Base-by-base conservation (phyloP, 2,329 filamentous ascomycete species). In the Claviceps quebecensis region DNA sequence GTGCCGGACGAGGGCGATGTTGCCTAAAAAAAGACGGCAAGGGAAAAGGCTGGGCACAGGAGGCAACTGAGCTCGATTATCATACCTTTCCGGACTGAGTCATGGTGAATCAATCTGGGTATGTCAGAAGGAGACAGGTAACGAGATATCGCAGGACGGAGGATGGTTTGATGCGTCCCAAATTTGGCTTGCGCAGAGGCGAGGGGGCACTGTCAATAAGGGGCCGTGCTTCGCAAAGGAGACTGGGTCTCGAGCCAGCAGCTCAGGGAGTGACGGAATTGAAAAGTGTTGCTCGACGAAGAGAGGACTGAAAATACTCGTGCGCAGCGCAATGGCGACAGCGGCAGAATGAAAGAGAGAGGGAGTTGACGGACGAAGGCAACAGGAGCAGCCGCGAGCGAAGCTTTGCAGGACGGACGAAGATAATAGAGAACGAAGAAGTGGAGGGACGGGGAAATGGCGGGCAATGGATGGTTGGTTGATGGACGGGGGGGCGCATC, bases 61-160 rank as follows among this genome's bases (percentile, higher is more conserved):
- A 43, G 37, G 39, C 34, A 39, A 39, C 11, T 14, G 16, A n/a
- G 34, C 36, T 46, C 4, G 17, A 38, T 45, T 34, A 48, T 39
- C 57, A 49, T 62, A 66, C 65, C 64, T 67, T 66, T 55, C 63
- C 66, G 55, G 64, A 63, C 52, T 65, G 53, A 54, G 65, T 65
- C 65, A 67, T 66, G 62, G 59, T 62, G 51, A 47, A 43, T 51
- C 39, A 38, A 43, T 26, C n/a, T 36, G 43, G 14, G 38, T 29
- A 47, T 38, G 9, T 26, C 48, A 11, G 17, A 37, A 39, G 23
- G 13, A 45, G 39, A 38, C 37, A 36, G 46, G 44, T 52, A 34
- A 48, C 48, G 49, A 41, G 34, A 43, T 50, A 45, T 52, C 48
- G 54, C 45, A 54, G 52, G 53, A 48, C 49, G 45, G 22, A 46